phyloP scores from a whole-genome alignment of 2,329 filamentous ascomycete genomes.

The Thielaviopsis populi region DNA sequence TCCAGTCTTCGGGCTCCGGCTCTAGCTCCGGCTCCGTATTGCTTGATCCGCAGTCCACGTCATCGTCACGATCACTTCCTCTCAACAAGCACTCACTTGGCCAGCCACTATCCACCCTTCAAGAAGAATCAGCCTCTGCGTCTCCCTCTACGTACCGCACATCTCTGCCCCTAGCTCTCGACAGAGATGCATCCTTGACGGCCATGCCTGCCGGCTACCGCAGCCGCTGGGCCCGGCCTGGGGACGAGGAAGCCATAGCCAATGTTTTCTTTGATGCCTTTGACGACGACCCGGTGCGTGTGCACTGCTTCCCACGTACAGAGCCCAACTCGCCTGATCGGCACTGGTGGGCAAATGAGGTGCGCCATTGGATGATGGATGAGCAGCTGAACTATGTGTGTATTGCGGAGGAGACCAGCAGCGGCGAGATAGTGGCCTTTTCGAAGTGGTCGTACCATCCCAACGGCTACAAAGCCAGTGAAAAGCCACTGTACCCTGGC shows the following conservation, averaged over 20 bases:
- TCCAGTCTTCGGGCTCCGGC: neutral
- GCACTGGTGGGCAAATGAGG: constrained; percentile 13
- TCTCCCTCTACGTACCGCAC: neutral
- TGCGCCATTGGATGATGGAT: constrained; percentile 10
- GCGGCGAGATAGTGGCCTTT: constrained; percentile 14
- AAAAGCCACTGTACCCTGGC: neutral
- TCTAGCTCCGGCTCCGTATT: neutral
- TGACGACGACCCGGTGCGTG: constrained; percentile 6
- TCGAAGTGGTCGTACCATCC: constrained; percentile 17
- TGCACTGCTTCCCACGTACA: constrained; percentile 13
- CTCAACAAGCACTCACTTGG: too few species aligned
- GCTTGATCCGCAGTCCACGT: neutral
- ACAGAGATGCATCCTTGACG: neutral
- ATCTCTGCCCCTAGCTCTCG: neutral
- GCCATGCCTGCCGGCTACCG: constrained; percentile 10
- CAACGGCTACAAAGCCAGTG: constrained; percentile 7
- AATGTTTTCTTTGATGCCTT: constrained; percentile 15
- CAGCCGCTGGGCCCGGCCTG: constrained; percentile 9
- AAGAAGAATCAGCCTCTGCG: neutral
- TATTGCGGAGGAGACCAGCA: neutral
- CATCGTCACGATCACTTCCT: too few species aligned
- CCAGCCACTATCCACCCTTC: neutral
- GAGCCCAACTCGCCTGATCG: constrained; percentile 1
- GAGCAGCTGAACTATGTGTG: constrained; percentile 11
- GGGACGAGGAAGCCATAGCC: constrained; percentile 12